Evolutionary conservation across 208 protist species (phyloP).

Genomic region (Crithidia sp.): DNA sequence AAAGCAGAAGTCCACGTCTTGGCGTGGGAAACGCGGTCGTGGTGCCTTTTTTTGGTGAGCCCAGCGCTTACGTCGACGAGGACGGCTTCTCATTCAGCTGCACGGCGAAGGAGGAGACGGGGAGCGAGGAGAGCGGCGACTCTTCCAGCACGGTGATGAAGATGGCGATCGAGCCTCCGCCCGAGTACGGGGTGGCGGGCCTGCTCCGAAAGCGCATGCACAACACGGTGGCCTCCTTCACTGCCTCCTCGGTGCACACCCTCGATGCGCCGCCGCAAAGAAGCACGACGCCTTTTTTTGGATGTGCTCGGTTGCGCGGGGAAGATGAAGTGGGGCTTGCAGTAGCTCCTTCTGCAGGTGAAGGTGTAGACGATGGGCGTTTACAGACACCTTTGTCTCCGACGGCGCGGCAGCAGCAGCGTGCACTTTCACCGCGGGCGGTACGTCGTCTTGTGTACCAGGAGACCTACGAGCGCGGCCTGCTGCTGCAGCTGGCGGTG

Average conservation of each 20-base stretch:
- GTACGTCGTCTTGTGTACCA: slow-evolving; percentile 57
- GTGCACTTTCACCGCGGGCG: background rate
- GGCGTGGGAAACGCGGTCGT: background rate
- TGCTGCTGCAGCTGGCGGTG: slow-evolving; percentile 37
- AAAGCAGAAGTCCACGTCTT: no score
- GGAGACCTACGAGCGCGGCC: slow-evolving; percentile 53
- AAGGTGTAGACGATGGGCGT: background rate
- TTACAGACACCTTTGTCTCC: background rate
- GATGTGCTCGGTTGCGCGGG: slow-evolving; percentile 4
- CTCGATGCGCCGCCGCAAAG: slow-evolving; percentile 24
- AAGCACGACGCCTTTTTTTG: slow-evolving; percentile 4
- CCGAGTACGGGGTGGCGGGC: slow-evolving; percentile 21
- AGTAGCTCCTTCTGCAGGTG: background rate
- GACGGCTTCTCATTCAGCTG: slow-evolving; percentile 2
- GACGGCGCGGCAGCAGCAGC: background rate
- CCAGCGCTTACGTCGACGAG: background rate
- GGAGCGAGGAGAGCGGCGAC: background rate
- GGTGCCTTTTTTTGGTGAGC: background rate
- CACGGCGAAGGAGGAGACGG: background rate
- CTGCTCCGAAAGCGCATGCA: slow-evolving; percentile 32
- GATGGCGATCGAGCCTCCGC: slow-evolving; percentile 8
- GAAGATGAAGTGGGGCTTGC: background rate
- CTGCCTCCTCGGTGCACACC: slow-evolving; percentile 20
- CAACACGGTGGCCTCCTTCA: slow-evolving; percentile 21
- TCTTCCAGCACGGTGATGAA: background rate